Conservation (phyloP, 352 stramenopile species). For the Phytopythium ostracodes region DNA sequence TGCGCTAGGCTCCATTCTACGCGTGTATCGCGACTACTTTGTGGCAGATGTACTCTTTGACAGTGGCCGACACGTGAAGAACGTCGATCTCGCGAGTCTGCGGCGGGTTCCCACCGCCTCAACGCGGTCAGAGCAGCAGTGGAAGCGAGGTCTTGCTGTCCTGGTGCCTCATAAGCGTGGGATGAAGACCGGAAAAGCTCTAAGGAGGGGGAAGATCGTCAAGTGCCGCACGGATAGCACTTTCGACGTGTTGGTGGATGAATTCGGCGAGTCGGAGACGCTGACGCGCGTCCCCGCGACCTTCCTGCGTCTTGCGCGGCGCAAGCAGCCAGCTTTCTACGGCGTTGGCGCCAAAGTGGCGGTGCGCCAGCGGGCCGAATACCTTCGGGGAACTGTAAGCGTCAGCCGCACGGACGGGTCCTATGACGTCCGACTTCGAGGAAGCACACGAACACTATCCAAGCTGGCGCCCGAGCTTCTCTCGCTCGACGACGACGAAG, state of each 20-base stretch:
- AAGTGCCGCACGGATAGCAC: slow-evolving; percentile 51
- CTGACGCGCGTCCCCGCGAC: slow-evolving; percentile 29
- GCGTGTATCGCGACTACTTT: slow-evolving; percentile 62
- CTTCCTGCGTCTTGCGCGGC: slow-evolving; percentile 15
- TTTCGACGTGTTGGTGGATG: slow-evolving; percentile 54
- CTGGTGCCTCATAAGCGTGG: slow-evolving; percentile 37
- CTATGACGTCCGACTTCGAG: slow-evolving; percentile 46
- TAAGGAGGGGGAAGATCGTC: slow-evolving; percentile 42
- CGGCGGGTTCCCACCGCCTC: slow-evolving; percentile 2
- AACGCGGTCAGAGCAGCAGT: slow-evolving; percentile 4
- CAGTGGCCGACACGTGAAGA: slow-evolving; percentile 43
- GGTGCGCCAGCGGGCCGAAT: slow-evolving; percentile 50
- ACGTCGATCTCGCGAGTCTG: slow-evolving; percentile 53
- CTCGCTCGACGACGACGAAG: slow-evolving; percentile 34
- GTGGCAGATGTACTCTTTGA: slow-evolving; percentile 71
- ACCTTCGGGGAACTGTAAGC: slow-evolving; percentile 39
- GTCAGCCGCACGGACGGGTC: slow-evolving; percentile 39
- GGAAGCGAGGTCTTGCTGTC: slow-evolving; percentile 27
- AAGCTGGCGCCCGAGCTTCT: slow-evolving; percentile 39
- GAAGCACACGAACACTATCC: slow-evolving; percentile 22
- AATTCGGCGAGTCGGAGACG: slow-evolving; percentile 39
- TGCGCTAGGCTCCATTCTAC: slow-evolving; percentile 50
- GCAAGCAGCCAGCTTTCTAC: slow-evolving; percentile 28
- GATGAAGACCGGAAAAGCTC: slow-evolving; percentile 28
- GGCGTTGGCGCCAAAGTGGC: slow-evolving; percentile 35